phyloP scores from a whole-genome alignment of 1,284 basidiomycete species.

The Coriolopsis trogii region DNA sequence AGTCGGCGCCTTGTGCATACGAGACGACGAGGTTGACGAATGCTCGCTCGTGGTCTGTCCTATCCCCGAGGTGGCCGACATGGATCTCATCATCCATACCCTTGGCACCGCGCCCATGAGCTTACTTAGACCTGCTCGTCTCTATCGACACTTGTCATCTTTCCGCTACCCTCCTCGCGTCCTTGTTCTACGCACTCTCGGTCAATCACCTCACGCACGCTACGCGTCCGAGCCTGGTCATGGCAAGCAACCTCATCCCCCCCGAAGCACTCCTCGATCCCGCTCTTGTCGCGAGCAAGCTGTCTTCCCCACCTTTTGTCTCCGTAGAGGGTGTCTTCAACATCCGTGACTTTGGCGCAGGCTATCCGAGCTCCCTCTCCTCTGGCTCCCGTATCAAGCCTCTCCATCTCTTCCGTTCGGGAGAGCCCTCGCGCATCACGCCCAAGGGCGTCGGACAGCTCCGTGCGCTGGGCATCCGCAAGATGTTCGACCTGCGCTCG shows the following conservation, averaged over 20 bases:
- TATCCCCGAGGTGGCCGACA: no score
- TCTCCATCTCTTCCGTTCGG: constrained; percentile 42
- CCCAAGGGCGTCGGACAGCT: constrained; percentile 40
- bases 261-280: not conserved
- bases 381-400: constrained; percentile 36
- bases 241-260: not conserved
- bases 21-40: no score
- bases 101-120: no score
- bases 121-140: no score
- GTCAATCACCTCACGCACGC: no score
- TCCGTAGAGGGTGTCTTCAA: constrained; percentile 44
- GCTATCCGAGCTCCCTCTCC: not conserved
- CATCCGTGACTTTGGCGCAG: constrained; percentile 39
- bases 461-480: constrained; percentile 38
- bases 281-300: not conserved
- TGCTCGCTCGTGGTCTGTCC: no score
- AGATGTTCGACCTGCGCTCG: constrained; percentile 46
- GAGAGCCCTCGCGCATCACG: constrained; percentile 42
- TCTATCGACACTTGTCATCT: no score
- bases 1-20: no score
- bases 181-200: no score
- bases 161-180: no score
- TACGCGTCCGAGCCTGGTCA: no score
- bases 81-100: no score
- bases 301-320: constrained; percentile 41